Percentiles rank a stretch among this genome's conserved stretches.
Conservation (phyloP, 129 eudicot species). For the Silybum marianum region DNA sequence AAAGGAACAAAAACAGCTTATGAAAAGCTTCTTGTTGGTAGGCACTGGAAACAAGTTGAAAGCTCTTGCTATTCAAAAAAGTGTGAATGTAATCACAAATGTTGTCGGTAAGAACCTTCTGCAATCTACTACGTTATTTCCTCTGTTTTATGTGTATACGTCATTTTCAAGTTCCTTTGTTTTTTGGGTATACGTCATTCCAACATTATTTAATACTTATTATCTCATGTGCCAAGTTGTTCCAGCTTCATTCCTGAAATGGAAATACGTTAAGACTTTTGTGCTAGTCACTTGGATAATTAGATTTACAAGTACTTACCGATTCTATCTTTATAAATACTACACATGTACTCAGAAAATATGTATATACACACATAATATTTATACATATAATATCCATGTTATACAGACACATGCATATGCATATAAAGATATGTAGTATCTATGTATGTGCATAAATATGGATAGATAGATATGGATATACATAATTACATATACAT, state of each 20-base stretch:
- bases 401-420: not conserved
- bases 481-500: no score
- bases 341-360: not conserved
- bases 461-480: no score
- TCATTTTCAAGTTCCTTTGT: constrained; percentile 2
- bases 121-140: not conserved
- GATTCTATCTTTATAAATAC: no score
- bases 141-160: not conserved
- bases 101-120: constrained; percentile 59
- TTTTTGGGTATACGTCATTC: no score
- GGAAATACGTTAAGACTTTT: not conserved
- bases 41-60: constrained; percentile 82
- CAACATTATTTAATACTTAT: no score
- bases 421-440: not conserved
- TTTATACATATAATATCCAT: no score
- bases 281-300: no score
- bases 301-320: no score
- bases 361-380: no score
- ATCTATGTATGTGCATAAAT: not conserved
- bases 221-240: not conserved
- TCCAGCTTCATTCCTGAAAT: not conserved
- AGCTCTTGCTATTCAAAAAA: constrained; percentile 83
- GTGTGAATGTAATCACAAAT: constrained; percentile 82
- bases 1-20: constrained; percentile 92
- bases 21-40: constrained; percentile 73